Base-by-base conservation (phyloP, 2,329 filamentous ascomycete genomes). In the Celoporthe dispersa region DNA sequence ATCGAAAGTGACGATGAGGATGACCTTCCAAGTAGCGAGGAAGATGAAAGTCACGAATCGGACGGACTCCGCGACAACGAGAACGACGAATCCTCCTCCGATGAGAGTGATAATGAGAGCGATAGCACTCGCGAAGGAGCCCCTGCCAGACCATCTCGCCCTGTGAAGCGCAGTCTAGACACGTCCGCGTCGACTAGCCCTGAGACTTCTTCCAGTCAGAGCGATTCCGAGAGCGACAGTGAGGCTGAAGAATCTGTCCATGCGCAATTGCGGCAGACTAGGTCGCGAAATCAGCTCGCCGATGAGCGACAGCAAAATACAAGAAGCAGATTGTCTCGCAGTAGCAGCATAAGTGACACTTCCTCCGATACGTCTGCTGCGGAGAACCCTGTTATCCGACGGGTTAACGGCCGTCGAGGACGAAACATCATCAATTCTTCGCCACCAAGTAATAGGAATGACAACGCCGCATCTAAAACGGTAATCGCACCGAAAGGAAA, bases 61-160 rank as follows among this genome's bases (percentile, higher is more conserved):
- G 74, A 71, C 11, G 69, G 68, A 25, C 64, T 61, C 19, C 68
- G 69, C 31, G 67, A 63, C 19, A 68, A 73, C 55, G 69, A 71
- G 4, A 67, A 73, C 35, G 61, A 53, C 8, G 71, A 72, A n/a
- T 4, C 12, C 44, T 48, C 44, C 19, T 8, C 22, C n/a, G 44
- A 48, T 28, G 71, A 71, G 7, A 48, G 39, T 31, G 69, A 71
- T 48, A 65, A 51, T n/a, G 71, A 71, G 14, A 77, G 74, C 59
- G 75, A 78, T 9, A 75, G 74, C 66, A 75, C 73, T 19, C 75
- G 75, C 12, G 75, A 78, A 64, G 74, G 76, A 39, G 3, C n/a
- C 59, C 33, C 64, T 11, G 5, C 60, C 2, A 61, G 51, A 25
- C 22, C 62, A 19, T 16, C 48, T 25, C 63, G 22, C 8, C 14